Evolutionary conservation across 1,284 basidiomycete species (phyloP).

Genomic region (Ustilago bromivora): DNA sequence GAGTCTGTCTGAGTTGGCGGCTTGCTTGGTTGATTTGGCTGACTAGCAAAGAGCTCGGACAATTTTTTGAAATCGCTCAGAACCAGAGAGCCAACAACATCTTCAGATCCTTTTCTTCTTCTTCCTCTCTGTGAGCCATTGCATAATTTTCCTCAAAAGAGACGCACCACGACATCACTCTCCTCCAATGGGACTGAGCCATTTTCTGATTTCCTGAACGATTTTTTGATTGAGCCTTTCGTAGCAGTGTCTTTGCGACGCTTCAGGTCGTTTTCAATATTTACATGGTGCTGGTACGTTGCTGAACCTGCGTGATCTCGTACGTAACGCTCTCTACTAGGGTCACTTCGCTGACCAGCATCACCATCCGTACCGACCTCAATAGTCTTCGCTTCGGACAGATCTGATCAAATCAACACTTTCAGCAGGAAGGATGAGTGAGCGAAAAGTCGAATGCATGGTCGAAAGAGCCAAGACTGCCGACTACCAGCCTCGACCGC

Average conservation of each 20-base stretch:
- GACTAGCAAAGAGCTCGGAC: slow-evolving; percentile 14
- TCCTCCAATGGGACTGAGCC: slow-evolving; percentile 1
- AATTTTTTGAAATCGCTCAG: slow-evolving; percentile 22
- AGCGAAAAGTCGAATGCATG: neutral
- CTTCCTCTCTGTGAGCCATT: slow-evolving; percentile 1
- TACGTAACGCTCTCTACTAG: neutral
- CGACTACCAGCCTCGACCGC: slow-evolving; percentile 30
- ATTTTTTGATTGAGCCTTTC: slow-evolving; percentile 19
- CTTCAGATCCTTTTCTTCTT: slow-evolving; percentile 19
- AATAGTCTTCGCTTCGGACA: neutral
- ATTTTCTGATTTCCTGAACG: neutral
- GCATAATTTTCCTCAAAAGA: slow-evolving; percentile 17
- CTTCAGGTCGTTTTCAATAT: neutral
- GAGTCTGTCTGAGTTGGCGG: neutral
- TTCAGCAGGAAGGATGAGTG: neutral
- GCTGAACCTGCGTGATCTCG: neutral
- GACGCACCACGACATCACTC: slow-evolving; percentile 46
- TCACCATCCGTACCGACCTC: neutral
- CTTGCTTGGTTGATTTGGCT: neutral
- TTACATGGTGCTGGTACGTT: neutral
- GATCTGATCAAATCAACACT: neutral
- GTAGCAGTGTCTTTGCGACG: neutral
- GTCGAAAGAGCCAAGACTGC: neutral
- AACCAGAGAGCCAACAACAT: slow-evolving; percentile 7
- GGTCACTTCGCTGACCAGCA: neutral